Evolutionary conservation across 768 basidiomycete species (phyloP).

Genomic region (Lyophyllum semitale): DNA sequence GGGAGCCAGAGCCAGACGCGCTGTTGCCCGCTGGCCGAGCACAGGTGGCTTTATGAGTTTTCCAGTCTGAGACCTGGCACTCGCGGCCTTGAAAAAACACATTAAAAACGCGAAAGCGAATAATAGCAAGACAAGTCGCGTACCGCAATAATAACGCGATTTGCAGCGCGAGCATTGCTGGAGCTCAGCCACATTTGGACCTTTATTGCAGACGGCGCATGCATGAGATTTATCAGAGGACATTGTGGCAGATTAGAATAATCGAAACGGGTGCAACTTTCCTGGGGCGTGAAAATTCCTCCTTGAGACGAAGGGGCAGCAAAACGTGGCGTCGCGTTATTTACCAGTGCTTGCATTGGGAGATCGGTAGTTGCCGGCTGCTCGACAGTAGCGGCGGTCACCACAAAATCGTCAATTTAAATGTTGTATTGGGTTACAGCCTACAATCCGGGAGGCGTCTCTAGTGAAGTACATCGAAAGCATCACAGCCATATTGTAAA

Average conservation of each 20-base stretch:
- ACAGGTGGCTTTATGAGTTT: constrained; percentile 31
- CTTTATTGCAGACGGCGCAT: constrained; percentile 12
- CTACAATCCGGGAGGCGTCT: no score
- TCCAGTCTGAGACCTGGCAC: constrained; percentile 33
- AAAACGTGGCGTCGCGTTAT: no score
- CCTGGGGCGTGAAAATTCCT: no score
- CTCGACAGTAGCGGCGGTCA: no score
- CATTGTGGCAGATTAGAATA: background rate
- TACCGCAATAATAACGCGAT: constrained; percentile 14
- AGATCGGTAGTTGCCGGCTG: no score
- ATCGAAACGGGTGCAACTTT: no score
- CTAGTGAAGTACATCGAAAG: no score
- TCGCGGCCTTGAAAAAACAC: constrained; percentile 12
- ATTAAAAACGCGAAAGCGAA: background rate
- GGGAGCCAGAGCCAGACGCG: background rate
- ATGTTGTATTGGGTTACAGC: no score
- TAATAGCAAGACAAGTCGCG: background rate
- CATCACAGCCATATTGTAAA: no score
- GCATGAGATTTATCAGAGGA: background rate
- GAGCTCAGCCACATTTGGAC: constrained; percentile 1
- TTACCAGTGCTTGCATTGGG: no score
- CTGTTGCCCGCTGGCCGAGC: background rate
- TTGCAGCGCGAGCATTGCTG: constrained; percentile 12
- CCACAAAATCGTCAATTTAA: no score
- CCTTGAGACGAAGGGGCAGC: no score